These are phyloP conservation scores for Neurospora cerealis DNA, from an alignment of 495 filamentous ascomycete genomes.

Conservation along the genomic window DNA sequence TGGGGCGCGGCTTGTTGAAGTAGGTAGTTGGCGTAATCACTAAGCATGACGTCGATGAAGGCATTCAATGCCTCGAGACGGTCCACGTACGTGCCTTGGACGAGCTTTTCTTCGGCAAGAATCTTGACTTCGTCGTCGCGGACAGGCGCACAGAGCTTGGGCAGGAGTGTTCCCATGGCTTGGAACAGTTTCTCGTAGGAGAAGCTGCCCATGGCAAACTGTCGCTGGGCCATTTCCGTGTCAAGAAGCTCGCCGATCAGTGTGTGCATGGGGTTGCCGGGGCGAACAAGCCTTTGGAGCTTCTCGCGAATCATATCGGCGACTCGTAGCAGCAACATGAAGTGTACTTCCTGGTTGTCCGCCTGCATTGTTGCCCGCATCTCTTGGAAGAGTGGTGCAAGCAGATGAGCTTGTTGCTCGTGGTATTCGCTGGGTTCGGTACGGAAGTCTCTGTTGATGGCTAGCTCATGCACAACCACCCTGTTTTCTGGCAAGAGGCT, in stretches of 20 bases:
- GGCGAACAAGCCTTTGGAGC: conserved; percentile 69
- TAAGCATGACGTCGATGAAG: conserved; percentile 81
- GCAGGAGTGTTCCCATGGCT: conserved; percentile 81
- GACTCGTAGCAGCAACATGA: conserved; percentile 66
- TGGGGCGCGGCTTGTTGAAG: conserved; percentile 69
- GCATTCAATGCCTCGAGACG: conserved; percentile 74
- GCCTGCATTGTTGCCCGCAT: conserved; percentile 68
- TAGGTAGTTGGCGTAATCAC: conserved; percentile 93
- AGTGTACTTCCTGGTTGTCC: conserved; percentile 53
- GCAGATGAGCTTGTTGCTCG: conserved; percentile 38
- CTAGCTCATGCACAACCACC: conserved; percentile 78
- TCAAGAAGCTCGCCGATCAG: conserved; percentile 83
- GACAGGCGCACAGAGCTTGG: conserved; percentile 86
- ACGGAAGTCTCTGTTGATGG: conserved; percentile 76
- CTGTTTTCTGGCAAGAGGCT: conserved; percentile 71
- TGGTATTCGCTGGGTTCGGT: conserved; percentile 42
- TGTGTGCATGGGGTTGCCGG: conserved; percentile 70
- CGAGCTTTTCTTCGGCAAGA: conserved; percentile 59
- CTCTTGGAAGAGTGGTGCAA: conserved; percentile 59
- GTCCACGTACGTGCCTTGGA: conserved; percentile 67
- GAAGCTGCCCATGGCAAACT: conserved; percentile 73
- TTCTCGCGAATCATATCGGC: conserved; percentile 78
- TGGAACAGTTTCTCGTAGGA: conserved; percentile 91
- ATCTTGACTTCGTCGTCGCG: conserved; percentile 76
- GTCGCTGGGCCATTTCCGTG: conserved; percentile 59